Evolutionary conservation across 345 rosid species (phyloP).

Genomic region (Punica granatum): DNA sequence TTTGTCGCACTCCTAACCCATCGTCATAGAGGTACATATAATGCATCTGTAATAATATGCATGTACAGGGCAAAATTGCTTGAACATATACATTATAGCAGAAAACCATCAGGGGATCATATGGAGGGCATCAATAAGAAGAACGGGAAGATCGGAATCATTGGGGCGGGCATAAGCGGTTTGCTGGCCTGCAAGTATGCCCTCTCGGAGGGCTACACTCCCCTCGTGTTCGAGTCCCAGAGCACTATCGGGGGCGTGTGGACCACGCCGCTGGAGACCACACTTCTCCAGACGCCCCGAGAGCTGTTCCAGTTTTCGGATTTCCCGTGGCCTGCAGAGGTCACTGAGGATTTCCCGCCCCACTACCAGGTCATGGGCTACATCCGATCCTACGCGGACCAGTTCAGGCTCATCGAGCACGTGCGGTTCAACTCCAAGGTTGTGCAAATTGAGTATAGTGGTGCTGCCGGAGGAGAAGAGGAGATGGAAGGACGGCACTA

Average conservation of each 20-base stretch:
- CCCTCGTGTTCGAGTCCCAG: constrained; percentile 26
- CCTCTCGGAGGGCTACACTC: constrained; percentile 25
- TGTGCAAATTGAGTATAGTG: constrained; percentile 4
- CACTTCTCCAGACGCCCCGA: constrained; percentile 28
- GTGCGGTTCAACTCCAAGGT: constrained; percentile 28
- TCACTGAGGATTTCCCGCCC: constrained; percentile 18
- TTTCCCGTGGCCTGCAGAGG: constrained; percentile 38
- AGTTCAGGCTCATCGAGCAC: constrained; percentile 25
- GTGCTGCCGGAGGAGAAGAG: constrained; percentile 11
- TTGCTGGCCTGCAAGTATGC: constrained; percentile 32
- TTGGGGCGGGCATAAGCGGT: constrained; percentile 34
- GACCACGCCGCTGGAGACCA: constrained; percentile 24
- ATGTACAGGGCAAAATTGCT: too few relatives aligned
- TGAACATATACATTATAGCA: too few relatives aligned
- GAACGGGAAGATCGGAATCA: constrained; percentile 19
- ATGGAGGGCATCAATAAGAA: constrained; percentile 3
- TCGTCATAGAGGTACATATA: too few relatives aligned
- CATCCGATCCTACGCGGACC: constrained; percentile 23
- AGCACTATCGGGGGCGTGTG: constrained; percentile 25
- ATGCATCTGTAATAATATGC: too few relatives aligned
- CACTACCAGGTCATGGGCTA: constrained; percentile 24
- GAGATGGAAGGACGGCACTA: constrained; percentile 21
- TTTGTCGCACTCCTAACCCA: too few relatives aligned
- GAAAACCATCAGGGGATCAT: too few relatives aligned
- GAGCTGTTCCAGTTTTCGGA: constrained; percentile 28